Percentiles rank a stretch among this genome's conserved stretches.
Conservation (phyloP, 306 rosid genomes). For the Sicyos baderoa region DNA sequence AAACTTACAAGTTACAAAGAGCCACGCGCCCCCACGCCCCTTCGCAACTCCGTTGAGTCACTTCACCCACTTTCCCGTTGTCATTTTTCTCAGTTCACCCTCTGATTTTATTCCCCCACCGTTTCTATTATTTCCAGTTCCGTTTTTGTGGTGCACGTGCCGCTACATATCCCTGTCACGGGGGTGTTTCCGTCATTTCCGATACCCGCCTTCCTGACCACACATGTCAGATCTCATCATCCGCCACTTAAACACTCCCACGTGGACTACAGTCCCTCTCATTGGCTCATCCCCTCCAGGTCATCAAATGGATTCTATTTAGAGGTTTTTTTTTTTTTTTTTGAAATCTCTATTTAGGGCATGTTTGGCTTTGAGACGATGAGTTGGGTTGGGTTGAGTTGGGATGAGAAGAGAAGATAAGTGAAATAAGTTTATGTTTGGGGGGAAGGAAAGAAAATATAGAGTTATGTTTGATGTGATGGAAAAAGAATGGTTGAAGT, state of each 20-base stretch:
- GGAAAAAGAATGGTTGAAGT: too few species aligned
- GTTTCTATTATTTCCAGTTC: background rate
- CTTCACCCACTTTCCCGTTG: too few species aligned
- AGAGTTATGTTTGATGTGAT: too few species aligned
- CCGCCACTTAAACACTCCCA: background rate
- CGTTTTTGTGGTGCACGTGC: slow-evolving; percentile 22
- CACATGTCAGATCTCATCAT: background rate
- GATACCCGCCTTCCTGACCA: background rate
- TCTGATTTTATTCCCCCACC: background rate
- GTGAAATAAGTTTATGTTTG: too few species aligned
- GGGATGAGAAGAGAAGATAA: too few species aligned
- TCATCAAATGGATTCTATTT: background rate
- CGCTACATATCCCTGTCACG: background rate
- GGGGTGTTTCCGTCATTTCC: slow-evolving; percentile 21
- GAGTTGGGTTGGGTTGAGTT: too few species aligned
- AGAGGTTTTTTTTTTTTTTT: too few species aligned
- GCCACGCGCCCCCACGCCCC: slow-evolving; percentile 14
- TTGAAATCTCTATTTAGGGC: too few species aligned
- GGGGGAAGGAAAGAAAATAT: too few species aligned
- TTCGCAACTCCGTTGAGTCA: slow-evolving; percentile 2
- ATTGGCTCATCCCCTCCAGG: slow-evolving; percentile 1
- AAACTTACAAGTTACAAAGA: background rate
- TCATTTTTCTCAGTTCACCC: too few species aligned
- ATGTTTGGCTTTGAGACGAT: too few species aligned
- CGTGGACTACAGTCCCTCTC: slow-evolving; percentile 1